Conservation (phyloP, 768 basidiomycete genomes). For the Psilocybe azurescens region DNA sequence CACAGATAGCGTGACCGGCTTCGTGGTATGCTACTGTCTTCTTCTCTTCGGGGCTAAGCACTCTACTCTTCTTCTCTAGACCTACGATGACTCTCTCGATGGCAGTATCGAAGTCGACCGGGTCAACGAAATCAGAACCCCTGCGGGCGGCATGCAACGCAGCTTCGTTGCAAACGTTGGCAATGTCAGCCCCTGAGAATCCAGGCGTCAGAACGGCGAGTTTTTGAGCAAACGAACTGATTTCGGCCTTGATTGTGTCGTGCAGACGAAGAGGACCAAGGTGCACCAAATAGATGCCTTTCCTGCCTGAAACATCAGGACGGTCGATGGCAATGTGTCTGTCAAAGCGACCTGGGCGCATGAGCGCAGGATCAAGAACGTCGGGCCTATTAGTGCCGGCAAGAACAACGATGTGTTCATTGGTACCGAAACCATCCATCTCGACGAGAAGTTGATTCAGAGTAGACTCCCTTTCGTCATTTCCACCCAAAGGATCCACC, state of each 20-base stretch:
- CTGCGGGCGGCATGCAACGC: conserved; percentile 94
- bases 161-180: conserved; percentile 98
- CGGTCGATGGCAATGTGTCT: conserved; percentile 94
- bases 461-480: conserved; percentile 97
- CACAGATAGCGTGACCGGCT: conserved; percentile 97
- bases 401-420: conserved; percentile 94
- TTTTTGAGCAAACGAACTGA: conserved; percentile 79
- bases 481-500: conserved; percentile 81
- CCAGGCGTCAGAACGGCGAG: conserved; percentile 96
- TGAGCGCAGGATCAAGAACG: conserved; percentile 92
- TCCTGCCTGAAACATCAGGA: conserved; percentile 92
- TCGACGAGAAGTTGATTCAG: conserved; percentile 97
- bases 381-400: conserved; percentile 98
- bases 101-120: conserved; percentile 93
- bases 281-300: conserved; percentile 94
- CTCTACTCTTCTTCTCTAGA: conserved; percentile 92
- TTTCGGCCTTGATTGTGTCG: conserved; percentile 51
- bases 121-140: conserved; percentile 76
- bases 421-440: conserved; percentile 99
- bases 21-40: conserved; percentile 99
- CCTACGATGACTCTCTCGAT: conserved; percentile 99
- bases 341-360: conserved; percentile 98
- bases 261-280: conserved; percentile 81
- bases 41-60: conserved; percentile 95
- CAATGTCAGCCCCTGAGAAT: conserved; percentile 98